A percentile compares a stretch with the other conserved stretches of the same genome.
Conservation (phyloP, 2,329 filamentous ascomycete species). For the Lecanoromycetidae sp. region DNA sequence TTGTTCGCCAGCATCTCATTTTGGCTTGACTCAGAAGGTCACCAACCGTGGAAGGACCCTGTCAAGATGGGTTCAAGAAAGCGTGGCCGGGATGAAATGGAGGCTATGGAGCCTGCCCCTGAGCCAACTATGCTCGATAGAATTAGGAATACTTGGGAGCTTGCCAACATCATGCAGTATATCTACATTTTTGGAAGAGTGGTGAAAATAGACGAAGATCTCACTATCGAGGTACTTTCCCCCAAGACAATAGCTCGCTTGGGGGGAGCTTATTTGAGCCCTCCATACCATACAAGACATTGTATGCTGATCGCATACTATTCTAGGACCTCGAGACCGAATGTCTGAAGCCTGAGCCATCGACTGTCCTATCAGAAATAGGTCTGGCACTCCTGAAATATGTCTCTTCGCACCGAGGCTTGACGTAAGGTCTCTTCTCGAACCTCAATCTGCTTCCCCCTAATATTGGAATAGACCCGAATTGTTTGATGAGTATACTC, state of each 20-base stretch:
- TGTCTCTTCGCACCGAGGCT: conserved; percentile 81
- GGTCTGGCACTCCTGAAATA: conserved; percentile 81
- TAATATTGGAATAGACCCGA: conserved; percentile 49
- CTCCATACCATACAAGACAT: conserved; percentile 10
- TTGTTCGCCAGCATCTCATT: no score
- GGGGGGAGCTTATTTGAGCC: not conserved
- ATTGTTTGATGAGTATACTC: conserved; percentile 85
- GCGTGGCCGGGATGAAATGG: conserved; percentile 44
- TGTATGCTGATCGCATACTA: conserved; percentile 11
- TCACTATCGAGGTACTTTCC: conserved; percentile 71
- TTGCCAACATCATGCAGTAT: conserved; percentile 87
- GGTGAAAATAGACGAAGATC: conserved; percentile 77
- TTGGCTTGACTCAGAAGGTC: not conserved
- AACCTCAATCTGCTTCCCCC: not conserved
- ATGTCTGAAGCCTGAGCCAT: conserved; percentile 64
- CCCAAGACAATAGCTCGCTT: not conserved
- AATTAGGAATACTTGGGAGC: conserved; percentile 88
- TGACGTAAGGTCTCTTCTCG: conserved; percentile 59
- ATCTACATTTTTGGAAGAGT: conserved; percentile 80
- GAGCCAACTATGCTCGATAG: conserved; percentile 44
- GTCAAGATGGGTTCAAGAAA: conserved; percentile 43
- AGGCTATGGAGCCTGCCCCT: conserved; percentile 36
- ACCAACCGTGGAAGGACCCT: conserved; percentile 15
- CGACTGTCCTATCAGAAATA: conserved; percentile 63
- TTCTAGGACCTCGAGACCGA: conserved; percentile 73